Conservation (phyloP, 2,329 filamentous ascomycete genomes). For the Tricladium varicosporioides region DNA sequence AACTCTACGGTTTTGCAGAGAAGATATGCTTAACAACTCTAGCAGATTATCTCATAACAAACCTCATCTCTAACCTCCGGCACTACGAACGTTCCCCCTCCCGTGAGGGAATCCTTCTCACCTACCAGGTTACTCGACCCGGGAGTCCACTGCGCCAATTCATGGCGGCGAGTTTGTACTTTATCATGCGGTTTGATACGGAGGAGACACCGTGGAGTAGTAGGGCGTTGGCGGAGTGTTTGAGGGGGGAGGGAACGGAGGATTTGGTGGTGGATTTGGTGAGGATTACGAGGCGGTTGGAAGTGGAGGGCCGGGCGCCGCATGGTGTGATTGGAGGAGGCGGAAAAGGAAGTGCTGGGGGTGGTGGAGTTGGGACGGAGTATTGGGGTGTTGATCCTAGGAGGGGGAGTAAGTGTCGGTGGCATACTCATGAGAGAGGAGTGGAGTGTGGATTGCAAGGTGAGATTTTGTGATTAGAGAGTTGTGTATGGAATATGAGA, state of each 20-base stretch:
- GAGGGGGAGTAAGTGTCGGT: conserved; percentile 5
- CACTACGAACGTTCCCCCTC: conserved; percentile 5
- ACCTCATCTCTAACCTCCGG: conserved; percentile 5
- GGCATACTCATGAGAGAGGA: conserved; percentile 1
- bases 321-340: not conserved
- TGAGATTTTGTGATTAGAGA: conserved; percentile 7
- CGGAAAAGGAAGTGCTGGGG: conserved; percentile 1
- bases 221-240: conserved; percentile 1
- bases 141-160: conserved; percentile 5
- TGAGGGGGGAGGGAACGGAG: not conserved
- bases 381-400: conserved; percentile 8
- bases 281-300: conserved; percentile 4
- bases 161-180: conserved; percentile 5
- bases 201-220: conserved; percentile 3
- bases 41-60: conserved; percentile 11
- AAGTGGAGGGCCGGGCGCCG: not conserved
- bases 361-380: not conserved
- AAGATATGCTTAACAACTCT: conserved; percentile 1
- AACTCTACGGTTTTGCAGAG: conserved; percentile 8
- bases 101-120: conserved; percentile 1
- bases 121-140: conserved; percentile 3
- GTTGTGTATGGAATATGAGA: too few species aligned
- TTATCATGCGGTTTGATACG: conserved; percentile 7
- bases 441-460: not conserved
- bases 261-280: conserved; percentile 6